Evolutionary conservation across 768 basidiomycete genomes (phyloP).

Genomic region (Termitomyces sp.): DNA sequence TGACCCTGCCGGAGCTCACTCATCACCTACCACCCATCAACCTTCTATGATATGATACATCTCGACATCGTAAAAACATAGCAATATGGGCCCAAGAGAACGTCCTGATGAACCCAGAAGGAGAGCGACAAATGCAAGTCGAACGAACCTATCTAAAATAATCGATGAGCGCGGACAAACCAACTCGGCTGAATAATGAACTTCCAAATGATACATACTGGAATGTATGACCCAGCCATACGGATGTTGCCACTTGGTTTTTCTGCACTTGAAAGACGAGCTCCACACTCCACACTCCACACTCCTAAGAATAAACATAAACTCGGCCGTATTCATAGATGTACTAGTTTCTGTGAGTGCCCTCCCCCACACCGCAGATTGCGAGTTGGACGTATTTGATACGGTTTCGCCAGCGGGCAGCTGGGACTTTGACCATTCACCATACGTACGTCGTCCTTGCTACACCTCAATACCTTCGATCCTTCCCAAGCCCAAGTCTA

Average conservation of each 20-base stretch:
- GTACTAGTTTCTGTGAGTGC: too few species aligned
- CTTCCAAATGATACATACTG: not conserved
- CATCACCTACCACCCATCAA: not conserved
- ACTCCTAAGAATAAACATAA: not conserved
- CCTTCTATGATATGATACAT: not conserved
- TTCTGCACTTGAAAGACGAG: not conserved
- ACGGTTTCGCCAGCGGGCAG: too few species aligned
- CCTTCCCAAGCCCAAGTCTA: too few species aligned
- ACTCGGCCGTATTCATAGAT: not conserved
- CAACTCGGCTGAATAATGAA: not conserved
- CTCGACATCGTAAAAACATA: not conserved
- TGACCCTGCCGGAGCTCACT: not conserved
- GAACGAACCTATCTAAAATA: not conserved
- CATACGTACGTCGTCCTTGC: too few species aligned
- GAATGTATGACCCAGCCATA: not conserved
- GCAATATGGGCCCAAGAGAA: not conserved
- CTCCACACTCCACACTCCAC: not conserved
- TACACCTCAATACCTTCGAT: not conserved
- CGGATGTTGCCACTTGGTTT: not conserved
- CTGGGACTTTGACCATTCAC: too few species aligned
- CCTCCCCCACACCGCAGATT: too few species aligned
- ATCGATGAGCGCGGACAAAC: not conserved
- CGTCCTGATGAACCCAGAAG: not conserved
- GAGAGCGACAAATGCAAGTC: not conserved
- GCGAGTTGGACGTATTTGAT: too few species aligned